Conservation (phyloP, 2,329 filamentous ascomycete genomes). For the Aureobasidium lini region DNA sequence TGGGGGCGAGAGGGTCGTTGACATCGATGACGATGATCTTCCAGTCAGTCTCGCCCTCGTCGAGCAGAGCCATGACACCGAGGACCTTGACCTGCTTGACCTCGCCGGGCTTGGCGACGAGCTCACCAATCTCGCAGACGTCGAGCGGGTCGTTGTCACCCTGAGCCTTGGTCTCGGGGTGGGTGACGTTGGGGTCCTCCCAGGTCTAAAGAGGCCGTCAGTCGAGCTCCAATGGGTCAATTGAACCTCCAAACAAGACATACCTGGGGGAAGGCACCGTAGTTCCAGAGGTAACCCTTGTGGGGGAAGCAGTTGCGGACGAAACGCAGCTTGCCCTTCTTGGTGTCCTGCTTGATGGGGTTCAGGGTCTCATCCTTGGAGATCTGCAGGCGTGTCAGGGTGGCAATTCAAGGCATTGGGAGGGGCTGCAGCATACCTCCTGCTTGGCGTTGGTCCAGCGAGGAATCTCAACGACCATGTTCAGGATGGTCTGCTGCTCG, state of each 20-base stretch:
- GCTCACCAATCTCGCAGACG: slow-evolving; percentile 98
- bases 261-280: slow-evolving; percentile 98
- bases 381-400: slow-evolving; percentile 54
- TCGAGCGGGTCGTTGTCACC: slow-evolving; percentile 99
- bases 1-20: slow-evolving; percentile 91
- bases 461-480: slow-evolving; percentile 99
- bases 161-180: slow-evolving; percentile 99
- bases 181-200: slow-evolving; percentile 93
- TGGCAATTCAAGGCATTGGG: neutral
- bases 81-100: slow-evolving; percentile 99
- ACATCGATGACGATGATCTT: slow-evolving; percentile 99
- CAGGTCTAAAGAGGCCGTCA: slow-evolving; percentile 61
- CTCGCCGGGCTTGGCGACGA: slow-evolving; percentile 91
- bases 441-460: slow-evolving; percentile 99
- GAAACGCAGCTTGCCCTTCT: slow-evolving; percentile 99
- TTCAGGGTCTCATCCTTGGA: slow-evolving; percentile 98
- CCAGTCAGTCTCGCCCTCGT: slow-evolving; percentile 99
- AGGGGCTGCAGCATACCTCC: slow-evolving; percentile 59
- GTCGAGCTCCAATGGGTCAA: neutral
- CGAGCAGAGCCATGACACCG: slow-evolving; percentile 96
- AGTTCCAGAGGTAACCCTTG: slow-evolving; percentile 99
- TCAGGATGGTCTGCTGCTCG: slow-evolving; percentile 86
- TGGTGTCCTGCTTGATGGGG: slow-evolving; percentile 98
- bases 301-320: slow-evolving; percentile 99
- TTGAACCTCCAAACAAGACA: slow-evolving; percentile 21